phyloP scores from a whole-genome alignment of 345 rosid species.

The Moricandia moricandioides region DNA sequence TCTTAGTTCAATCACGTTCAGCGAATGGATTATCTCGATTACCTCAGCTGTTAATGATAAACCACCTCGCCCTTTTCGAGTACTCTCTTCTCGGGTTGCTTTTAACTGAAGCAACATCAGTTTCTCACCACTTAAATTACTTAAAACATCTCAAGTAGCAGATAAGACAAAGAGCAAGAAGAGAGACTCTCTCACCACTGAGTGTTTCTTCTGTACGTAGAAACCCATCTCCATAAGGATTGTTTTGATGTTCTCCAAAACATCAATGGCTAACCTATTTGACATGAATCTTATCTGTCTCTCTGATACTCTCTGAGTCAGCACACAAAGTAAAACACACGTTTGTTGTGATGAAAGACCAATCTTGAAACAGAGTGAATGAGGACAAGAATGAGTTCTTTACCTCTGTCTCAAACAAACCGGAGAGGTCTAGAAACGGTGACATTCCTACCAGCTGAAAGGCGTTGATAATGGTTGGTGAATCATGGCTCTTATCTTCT shows the following conservation, averaged over 20 bases:
- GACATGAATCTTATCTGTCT: conserved; percentile 82
- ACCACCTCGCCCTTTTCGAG: conserved; percentile 25
- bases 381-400: not conserved
- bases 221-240: conserved; percentile 71
- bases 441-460: conserved; percentile 96
- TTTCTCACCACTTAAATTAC: not conserved
- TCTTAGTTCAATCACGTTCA: conserved; percentile 67
- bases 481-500: conserved; percentile 41
- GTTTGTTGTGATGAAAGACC: not conserved
- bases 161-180: not conserved
- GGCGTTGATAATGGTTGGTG: conserved; percentile 64
- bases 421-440: conserved; percentile 78
- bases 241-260: conserved; percentile 61
- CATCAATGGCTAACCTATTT: conserved; percentile 54
- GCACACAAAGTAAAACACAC: not conserved
- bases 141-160: not conserved
- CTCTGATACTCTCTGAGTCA: conserved; percentile 64
- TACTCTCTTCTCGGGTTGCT: conserved; percentile 54
- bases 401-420: conserved; percentile 91
- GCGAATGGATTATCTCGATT: conserved; percentile 63
- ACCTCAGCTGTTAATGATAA: conserved; percentile 80
- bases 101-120: conserved; percentile 49
- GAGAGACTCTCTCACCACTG: conserved; percentile 44
- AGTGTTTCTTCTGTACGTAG: conserved; percentile 67
- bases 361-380: conserved; percentile 1